Base-by-base conservation (phyloP, 1,139 yeast species). In the Nadsonia starkeyi-henricii region DNA sequence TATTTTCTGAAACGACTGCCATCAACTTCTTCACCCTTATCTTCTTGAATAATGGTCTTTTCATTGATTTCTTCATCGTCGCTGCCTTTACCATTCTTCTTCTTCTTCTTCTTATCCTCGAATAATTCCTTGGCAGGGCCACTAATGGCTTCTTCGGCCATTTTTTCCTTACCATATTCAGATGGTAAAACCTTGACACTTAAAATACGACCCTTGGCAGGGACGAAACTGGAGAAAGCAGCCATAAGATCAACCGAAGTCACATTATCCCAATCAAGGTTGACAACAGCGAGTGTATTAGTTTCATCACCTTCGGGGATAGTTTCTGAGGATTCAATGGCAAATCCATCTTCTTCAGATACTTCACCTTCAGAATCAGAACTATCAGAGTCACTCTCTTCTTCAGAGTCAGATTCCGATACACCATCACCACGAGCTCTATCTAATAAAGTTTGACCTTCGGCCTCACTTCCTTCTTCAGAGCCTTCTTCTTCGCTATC, bases 191-290 rank as follows among this genome's bases (percentile, higher is more conserved):
- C 79, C 9, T 77, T 64, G 8, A 93, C 81, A n/a, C 79, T 77
- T 47, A 70, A 65, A 49, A 93, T 82, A 44, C 72, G 68, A 1
- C 95, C 95, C 43, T 76, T 78, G 42, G 77, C 66, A 17, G 96
- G 96, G 19, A 85, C 82, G 68, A 93, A 93, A 48, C 96, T 81
- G 5, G 79, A 70, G 58, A 93, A 86, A 0, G 97, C 83, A 4
- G 95, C 95, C 85, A 85, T 78, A 55, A 93, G 66, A 63, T 91
- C 98, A 13, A 78, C 79, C 0, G 97, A 85, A 48, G 79, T 75
- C 20, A 93, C 73, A 60, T 91, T 85, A 58, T 93, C 99, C 98
- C 98, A 93, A 62, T 93, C 98, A 75, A 93, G 72, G 60, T 93
- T 93, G 33, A 93, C 98, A 1, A 82, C 95, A 0, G 98, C 98